phyloP scores from a whole-genome alignment of 2,329 filamentous ascomycete species.

The Lachnellula willkommii region DNA sequence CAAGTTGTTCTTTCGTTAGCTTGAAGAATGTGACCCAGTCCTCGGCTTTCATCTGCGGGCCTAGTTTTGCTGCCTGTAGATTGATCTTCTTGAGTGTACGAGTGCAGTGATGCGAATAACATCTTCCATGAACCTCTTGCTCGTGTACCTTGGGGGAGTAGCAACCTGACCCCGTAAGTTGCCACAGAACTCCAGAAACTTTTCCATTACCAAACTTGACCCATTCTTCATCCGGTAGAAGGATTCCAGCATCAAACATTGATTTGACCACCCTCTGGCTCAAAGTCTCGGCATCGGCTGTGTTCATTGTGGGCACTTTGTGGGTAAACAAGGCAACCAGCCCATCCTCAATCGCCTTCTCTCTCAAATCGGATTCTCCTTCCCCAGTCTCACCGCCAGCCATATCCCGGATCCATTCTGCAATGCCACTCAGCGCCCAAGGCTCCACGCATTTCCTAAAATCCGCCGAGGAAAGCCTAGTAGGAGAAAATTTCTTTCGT shows the following conservation, averaged over 20 bases:
- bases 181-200: constrained; percentile 87
- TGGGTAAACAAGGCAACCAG: constrained; percentile 84
- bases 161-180: constrained; percentile 85
- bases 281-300: constrained; percentile 87
- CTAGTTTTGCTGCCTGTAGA: constrained; percentile 65
- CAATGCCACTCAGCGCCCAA: constrained; percentile 87
- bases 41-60: constrained; percentile 60
- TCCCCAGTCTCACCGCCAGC: constrained; percentile 52
- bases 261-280: constrained; percentile 70
- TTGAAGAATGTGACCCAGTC: constrained; percentile 91
- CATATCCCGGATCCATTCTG: constrained; percentile 81
- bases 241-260: constrained; percentile 72
- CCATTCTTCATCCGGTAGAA: constrained; percentile 93
- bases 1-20: constrained; percentile 70
- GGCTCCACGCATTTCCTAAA: constrained; percentile 82
- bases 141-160: constrained; percentile 79
- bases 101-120: constrained; percentile 92
- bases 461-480: constrained; percentile 74
- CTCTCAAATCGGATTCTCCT: constrained; percentile 80
- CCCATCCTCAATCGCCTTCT: constrained; percentile 79
- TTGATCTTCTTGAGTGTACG: constrained; percentile 93
- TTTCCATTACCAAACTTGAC: constrained; percentile 79
- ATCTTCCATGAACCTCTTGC: constrained; percentile 62
- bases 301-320: constrained; percentile 98
- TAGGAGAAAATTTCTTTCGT: constrained; percentile 77